Evolutionary conservation across 2,329 filamentous ascomycete genomes (phyloP).

Genomic region (Elsinoe australis): DNA sequence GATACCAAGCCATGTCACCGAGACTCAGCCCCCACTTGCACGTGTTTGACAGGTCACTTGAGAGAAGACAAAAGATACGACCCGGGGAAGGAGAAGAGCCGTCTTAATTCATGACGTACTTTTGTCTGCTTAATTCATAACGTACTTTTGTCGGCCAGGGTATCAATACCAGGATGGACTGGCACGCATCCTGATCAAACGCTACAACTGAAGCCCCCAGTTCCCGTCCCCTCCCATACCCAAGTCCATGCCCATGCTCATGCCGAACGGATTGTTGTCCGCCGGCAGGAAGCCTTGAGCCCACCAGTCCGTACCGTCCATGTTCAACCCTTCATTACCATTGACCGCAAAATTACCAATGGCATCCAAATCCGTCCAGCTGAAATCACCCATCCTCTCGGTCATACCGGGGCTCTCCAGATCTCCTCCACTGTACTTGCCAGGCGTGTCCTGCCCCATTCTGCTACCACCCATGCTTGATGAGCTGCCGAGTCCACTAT

Average conservation of each 20-base stretch:
- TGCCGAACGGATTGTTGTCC: constrained; percentile 30
- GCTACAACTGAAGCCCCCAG: background rate
- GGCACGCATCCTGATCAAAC: background rate
- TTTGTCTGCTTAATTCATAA: too few relatives aligned
- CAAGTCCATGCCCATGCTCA: constrained; percentile 22
- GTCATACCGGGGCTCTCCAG: constrained; percentile 36
- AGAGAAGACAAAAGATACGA: too few relatives aligned
- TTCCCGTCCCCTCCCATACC: constrained; percentile 13
- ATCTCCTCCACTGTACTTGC: constrained; percentile 5
- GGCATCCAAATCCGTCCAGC: constrained; percentile 42
- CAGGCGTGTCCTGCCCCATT: constrained; percentile 8
- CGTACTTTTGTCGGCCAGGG: too few relatives aligned
- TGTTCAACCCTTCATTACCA: constrained; percentile 29
- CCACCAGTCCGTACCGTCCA: constrained; percentile 31
- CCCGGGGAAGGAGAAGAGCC: too few relatives aligned
- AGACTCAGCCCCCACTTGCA: too few relatives aligned
- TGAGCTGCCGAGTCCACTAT: constrained; percentile 24
- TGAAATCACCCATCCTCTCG: constrained; percentile 43
- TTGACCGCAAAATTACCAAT: constrained; percentile 44
- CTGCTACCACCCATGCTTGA: constrained; percentile 21
- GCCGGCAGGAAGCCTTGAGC: constrained; percentile 31
- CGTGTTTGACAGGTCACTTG: too few relatives aligned
- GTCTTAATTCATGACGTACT: too few relatives aligned
- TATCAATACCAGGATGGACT: too few relatives aligned
- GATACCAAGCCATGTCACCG: too few relatives aligned